Conservation (phyloP, 768 basidiomycete genomes). For the Trametes coccinea region DNA sequence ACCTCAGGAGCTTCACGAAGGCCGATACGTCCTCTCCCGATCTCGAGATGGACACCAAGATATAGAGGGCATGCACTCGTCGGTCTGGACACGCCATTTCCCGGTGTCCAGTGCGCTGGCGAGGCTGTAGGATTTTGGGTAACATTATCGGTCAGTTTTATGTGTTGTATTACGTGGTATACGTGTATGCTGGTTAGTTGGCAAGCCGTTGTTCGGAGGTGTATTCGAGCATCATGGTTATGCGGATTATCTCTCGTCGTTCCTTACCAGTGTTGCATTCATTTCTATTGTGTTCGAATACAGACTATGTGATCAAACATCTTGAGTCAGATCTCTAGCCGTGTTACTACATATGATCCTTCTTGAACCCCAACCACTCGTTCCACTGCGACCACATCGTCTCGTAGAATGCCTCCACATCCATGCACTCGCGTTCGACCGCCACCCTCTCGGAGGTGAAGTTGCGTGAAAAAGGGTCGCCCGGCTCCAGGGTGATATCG, state of each 20-base stretch:
- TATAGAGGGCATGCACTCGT: neutral
- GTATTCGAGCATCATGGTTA: no score
- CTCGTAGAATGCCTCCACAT: constrained; percentile 25
- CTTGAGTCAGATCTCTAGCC: no score
- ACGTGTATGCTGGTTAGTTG: no score
- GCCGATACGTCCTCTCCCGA: neutral
- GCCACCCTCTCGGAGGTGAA: constrained; percentile 1
- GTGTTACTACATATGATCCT: neutral
- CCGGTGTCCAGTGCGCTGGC: neutral
- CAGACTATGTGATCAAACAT: no score
- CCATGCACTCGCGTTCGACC: constrained; percentile 6
- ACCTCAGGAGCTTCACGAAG: constrained; percentile 6
- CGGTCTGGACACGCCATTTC: neutral
- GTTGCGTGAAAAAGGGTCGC: neutral
- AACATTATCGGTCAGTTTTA: neutral
- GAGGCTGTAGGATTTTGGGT: neutral
- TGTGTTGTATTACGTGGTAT: no score
- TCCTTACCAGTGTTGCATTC: neutral
- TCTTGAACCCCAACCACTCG: constrained; percentile 5
- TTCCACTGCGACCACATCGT: constrained; percentile 25
- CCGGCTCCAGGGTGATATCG: constrained; percentile 7
- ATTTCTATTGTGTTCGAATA: no score
- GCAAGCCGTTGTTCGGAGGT: no score
- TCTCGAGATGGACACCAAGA: neutral
- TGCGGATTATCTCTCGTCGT: neutral